These are phyloP conservation scores for Cytospora piceicola DNA, from an alignment of 2,329 filamentous ascomycete genomes.

Conservation along the genomic window DNA sequence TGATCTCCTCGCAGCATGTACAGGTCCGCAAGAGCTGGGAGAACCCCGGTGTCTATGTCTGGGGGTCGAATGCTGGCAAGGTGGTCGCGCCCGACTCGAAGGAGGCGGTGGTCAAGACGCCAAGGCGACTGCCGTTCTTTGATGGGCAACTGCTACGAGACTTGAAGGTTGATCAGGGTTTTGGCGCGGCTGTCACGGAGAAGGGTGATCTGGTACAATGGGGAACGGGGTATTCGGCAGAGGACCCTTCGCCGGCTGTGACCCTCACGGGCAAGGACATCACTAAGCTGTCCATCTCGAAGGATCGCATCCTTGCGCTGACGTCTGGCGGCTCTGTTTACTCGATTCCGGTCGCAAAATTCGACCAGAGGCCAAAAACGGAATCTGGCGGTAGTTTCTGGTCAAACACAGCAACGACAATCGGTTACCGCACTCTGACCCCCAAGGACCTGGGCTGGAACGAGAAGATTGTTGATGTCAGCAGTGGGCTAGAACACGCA, in stretches of 20 bases:
- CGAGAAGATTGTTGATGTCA: slow-evolving; percentile 75
- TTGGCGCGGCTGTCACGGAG: slow-evolving; percentile 86
- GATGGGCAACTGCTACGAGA: slow-evolving; percentile 83
- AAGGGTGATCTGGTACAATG: slow-evolving; percentile 90
- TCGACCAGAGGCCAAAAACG: slow-evolving; percentile 62
- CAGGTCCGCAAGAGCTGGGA: slow-evolving; percentile 84
- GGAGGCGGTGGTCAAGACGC: slow-evolving; percentile 77
- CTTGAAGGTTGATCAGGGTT: slow-evolving; percentile 79
- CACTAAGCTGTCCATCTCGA: slow-evolving; percentile 73
- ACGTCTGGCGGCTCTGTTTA: slow-evolving; percentile 78
- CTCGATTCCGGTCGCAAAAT: slow-evolving; percentile 76
- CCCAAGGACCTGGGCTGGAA: slow-evolving; percentile 66
- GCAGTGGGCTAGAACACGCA: slow-evolving; percentile 82
- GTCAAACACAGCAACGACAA: slow-evolving; percentile 46
- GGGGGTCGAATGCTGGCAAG: slow-evolving; percentile 84
- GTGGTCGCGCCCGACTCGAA: slow-evolving; percentile 86
- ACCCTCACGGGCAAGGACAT: slow-evolving; percentile 85
- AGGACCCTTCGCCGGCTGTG: slow-evolving; percentile 63
- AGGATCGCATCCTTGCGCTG: slow-evolving; percentile 81
- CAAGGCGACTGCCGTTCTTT: slow-evolving; percentile 79
- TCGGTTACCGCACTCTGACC: slow-evolving; percentile 75
- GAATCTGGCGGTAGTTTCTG: slow-evolving; percentile 70
- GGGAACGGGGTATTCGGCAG: slow-evolving; percentile 76
- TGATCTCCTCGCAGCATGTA: slow-evolving; percentile 82
- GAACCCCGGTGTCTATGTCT: slow-evolving; percentile 88